Evolutionary conservation across 805 yeast species (phyloP), one percentile per base, ranked within the genome.

Genomic region (Wickerhamiella parazyma): DNA sequence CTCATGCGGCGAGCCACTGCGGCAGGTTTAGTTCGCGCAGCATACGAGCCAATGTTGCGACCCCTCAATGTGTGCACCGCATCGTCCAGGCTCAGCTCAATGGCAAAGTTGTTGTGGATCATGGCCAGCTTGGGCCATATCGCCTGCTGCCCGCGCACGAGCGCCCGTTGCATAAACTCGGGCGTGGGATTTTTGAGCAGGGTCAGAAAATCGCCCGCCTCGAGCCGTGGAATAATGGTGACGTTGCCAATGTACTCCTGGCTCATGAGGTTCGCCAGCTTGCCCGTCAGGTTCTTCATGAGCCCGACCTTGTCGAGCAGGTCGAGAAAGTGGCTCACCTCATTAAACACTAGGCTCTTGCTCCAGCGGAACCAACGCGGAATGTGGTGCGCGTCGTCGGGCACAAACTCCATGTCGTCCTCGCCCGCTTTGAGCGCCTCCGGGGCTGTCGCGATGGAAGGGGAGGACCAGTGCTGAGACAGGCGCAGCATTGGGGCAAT

Each of bases 211-310:
- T 84, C 86, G 0, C 67, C 51, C 24, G 69, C 51, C 31, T 70
- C 65, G 46, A 81, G 66, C 40, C 80, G 82, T 0, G 97, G 98
- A 36, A 93, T 61, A 37, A 91, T 86, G 1, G 97, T 91, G 33
- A 91, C 80, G 59, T 91, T 94, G 1, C 98, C 99, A 10, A 87
- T 78, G 58, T 91, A 91, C 49, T 78, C 77, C 56, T 91, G 98
- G 0, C 87, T 73, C 16, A 91, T 59, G 3, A 91, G 72, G 0
- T 94, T 78, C 35, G 79, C 73, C 36, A 82, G 50, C 50, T 84
- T 85, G 9, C 86, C 76, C 36, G 83, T 72, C 11, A 80, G 56
- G 49, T 81, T 83, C 47, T 78, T 75, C 34, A 80, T 74, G 12
- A 91, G 63, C 12, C 94, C 95, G 42, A 84, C 57, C 59, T 86